phyloP scores from a whole-genome alignment of 1,284 basidiomycete genomes.

The Cryptococcus sp. region DNA sequence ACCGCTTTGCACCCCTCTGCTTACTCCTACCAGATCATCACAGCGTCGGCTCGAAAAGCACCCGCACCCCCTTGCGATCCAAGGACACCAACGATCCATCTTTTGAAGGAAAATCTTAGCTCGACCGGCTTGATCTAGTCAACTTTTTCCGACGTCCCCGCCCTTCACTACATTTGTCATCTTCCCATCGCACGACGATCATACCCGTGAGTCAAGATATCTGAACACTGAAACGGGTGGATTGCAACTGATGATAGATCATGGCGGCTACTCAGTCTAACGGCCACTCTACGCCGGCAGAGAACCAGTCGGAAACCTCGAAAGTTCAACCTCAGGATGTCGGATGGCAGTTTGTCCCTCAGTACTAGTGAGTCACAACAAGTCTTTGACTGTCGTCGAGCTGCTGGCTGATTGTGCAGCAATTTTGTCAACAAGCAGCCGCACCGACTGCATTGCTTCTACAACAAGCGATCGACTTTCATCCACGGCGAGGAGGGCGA shows the following conservation, averaged over 20 bases:
- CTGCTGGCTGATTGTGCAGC: conserved; percentile 38
- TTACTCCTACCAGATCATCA: too few relatives aligned
- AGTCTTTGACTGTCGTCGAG: not conserved
- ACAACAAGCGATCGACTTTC: conserved; percentile 96
- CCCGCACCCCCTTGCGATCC: too few relatives aligned
- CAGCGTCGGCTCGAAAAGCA: too few relatives aligned
- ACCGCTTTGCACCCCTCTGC: conserved; percentile 11
- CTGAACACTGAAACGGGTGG: too few relatives aligned
- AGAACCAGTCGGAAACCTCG: conserved; percentile 14
- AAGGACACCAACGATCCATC: too few relatives aligned
- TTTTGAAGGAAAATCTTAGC: too few relatives aligned
- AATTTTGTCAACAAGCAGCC: conserved; percentile 98
- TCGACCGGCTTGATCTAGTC: too few relatives aligned
- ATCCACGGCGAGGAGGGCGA: conserved; percentile 94
- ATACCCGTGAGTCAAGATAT: too few relatives aligned
- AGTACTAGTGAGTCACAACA: conserved; percentile 64
- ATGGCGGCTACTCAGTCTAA: conserved; percentile 31
- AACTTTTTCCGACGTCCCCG: too few relatives aligned
- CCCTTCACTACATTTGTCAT: too few relatives aligned
- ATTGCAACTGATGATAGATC: conserved; percentile 4
- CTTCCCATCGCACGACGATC: too few relatives aligned
- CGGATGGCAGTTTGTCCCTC: conserved; percentile 94
- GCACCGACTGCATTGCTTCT: conserved; percentile 95
- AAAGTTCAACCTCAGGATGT: conserved; percentile 51
- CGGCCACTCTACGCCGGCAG: conserved; percentile 27